These are phyloP conservation scores for Xeromyces bisporus DNA, from an alignment of 495 filamentous ascomycete genomes.

Conservation along the genomic window DNA sequence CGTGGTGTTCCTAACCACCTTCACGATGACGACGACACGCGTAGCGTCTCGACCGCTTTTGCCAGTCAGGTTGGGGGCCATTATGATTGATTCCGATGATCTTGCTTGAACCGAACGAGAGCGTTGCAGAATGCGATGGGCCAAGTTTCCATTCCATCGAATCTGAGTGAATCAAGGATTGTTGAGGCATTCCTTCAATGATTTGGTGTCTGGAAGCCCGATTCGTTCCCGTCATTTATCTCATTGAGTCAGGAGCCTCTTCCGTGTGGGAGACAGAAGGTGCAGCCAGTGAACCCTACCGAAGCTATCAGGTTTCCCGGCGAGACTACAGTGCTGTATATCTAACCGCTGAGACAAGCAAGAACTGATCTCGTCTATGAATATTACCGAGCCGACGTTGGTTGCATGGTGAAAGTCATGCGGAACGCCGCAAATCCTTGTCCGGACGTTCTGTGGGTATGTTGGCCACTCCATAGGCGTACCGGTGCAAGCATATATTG, in stretches of 20 bases:
- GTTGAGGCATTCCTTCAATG: neutral
- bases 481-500: no score
- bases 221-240: neutral
- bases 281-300: neutral
- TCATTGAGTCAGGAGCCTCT: neutral
- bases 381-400: neutral
- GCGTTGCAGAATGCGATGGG: neutral
- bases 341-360: neutral
- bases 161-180: neutral
- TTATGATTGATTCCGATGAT: slow-evolving; percentile 56
- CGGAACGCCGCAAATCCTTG: neutral
- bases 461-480: no score
- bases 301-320: neutral
- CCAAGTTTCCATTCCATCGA: neutral
- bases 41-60: slow-evolving; percentile 89
- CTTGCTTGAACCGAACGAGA: neutral
- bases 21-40: slow-evolving; percentile 71
- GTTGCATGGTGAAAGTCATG: neutral
- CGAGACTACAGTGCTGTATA: neutral
- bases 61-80: slow-evolving; percentile 83
- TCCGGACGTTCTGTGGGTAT: no score
- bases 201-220: neutral
- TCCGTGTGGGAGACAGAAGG: neutral
- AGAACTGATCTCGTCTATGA: neutral
- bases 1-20: slow-evolving; percentile 33